Evolutionary conservation across 176 grass and related monocot species (phyloP), one percentile per base, ranked within the genome.

Genomic region (Lolium multiflorum): DNA sequence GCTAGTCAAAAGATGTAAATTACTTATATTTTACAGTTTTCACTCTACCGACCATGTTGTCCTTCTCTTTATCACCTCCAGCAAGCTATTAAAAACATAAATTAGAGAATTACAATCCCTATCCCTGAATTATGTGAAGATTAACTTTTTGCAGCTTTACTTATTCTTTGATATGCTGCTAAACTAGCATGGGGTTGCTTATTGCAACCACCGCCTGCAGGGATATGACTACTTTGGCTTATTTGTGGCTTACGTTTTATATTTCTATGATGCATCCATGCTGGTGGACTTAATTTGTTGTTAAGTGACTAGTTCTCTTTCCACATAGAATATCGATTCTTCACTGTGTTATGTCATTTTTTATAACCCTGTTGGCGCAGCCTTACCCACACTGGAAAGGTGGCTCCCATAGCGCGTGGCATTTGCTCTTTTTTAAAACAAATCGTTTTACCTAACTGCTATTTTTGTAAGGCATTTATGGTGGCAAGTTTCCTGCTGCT

Each of bases 11-110:
- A 24, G 17, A 44, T 59, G 15, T 31, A 62, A 57, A 24, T 62
- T 31, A 46, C 4, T 51, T 52, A 9, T 87, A 39, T 18, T 73
- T 59, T 80, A 13, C 54, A 37, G 35, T 78, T 38, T 86, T 72
- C 5, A 31, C 11, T 26, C 11, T 26, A 63, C 60, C 46, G 41
- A 28, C 46, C 44, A 13, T 25, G 35, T 50, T 50, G 4, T 7
- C 4, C 28, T 5, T 22, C 8, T 77, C 25, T 39, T 62, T 43
- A 8, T 47, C 12, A 75, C 41, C 41, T 47, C 39, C 20, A 9
- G 21, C 13, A 47, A 46, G 21, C 4, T 80, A 14, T 49, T 12
- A 31, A 81, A 66, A 81, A 51, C 0, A 66, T 67, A 66, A 31
- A 66, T 66, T 15, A 18, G 16, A 37, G 25, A 20, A 47, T n/a